Conservation (phyloP, 768 basidiomycete species). For the Boletus sp. region DNA sequence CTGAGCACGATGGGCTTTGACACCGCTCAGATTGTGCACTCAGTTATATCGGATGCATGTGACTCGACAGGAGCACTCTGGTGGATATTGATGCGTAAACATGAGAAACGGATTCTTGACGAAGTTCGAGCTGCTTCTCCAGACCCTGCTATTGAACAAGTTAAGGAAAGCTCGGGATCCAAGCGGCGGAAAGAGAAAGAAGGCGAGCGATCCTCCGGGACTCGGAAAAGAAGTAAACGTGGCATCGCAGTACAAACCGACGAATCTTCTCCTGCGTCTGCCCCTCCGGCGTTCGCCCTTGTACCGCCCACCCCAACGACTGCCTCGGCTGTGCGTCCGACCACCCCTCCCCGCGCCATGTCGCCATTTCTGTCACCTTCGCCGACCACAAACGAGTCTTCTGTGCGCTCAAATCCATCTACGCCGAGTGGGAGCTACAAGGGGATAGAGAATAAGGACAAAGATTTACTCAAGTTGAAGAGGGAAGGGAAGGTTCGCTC, state of each 20-base stretch:
- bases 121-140: conserved; percentile 28
- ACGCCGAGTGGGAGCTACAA: conserved; percentile 65
- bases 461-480: conserved; percentile 48
- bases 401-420: conserved; percentile 59
- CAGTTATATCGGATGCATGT: conserved; percentile 88
- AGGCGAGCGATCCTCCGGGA: conserved; percentile 16
- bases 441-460: conserved; percentile 48
- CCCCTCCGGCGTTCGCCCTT: conserved; percentile 62
- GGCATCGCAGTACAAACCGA: conserved; percentile 46
- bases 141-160: conserved; percentile 20
- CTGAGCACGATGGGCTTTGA: conserved; percentile 84
- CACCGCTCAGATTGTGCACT: conserved; percentile 93
- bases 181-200: conserved; percentile 34
- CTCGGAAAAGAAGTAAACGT: conserved; percentile 27
- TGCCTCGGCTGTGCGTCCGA: conserved; percentile 36
- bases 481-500: conserved; percentile 64
- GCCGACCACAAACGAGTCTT: conserved; percentile 48
- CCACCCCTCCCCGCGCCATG: conserved; percentile 49
- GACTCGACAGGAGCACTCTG: conserved; percentile 88
- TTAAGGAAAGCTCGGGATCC: conserved; percentile 20
- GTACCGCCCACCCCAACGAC: conserved; percentile 77
- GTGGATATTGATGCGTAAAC: conserved; percentile 93
- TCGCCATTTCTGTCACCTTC: conserved; percentile 62
- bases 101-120: conserved; percentile 55
- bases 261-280: conserved; percentile 33